Conservation (phyloP, 164 flowering plant species). For the Euptelea pleiosperma region DNA sequence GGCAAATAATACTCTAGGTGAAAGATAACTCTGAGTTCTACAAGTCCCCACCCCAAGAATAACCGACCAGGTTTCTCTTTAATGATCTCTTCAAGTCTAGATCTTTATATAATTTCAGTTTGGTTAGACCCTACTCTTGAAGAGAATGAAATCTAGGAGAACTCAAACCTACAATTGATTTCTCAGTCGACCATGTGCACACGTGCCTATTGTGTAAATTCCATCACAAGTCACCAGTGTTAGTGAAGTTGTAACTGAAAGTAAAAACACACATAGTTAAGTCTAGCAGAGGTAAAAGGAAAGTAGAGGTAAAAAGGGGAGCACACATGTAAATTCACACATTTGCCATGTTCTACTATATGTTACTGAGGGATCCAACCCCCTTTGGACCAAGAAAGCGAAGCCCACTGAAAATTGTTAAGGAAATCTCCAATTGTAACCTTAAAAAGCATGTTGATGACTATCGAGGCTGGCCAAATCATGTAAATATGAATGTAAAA, state of each 20-base stretch:
- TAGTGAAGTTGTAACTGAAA: neutral
- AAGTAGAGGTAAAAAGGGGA: neutral
- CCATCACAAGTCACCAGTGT: too few relatives aligned
- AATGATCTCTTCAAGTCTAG: slow-evolving; percentile 76
- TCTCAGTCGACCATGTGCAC: too few relatives aligned
- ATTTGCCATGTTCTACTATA: too few relatives aligned
- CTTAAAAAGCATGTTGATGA: too few relatives aligned
- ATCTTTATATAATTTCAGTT: slow-evolving; percentile 66
- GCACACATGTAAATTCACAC: neutral
- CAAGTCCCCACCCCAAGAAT: slow-evolving; percentile 54
- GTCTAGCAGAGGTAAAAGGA: neutral
- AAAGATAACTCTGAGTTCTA: slow-evolving; percentile 47
- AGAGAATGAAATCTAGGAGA: neutral
- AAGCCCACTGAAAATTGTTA: too few relatives aligned
- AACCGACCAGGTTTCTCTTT: slow-evolving; percentile 69
- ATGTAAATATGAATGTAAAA: too few relatives aligned
- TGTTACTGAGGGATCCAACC: too few relatives aligned
- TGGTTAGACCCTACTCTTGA: slow-evolving; percentile 61
- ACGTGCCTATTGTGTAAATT: neutral
- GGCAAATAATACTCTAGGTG: slow-evolving; percentile 71
- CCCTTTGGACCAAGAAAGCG: too few relatives aligned
- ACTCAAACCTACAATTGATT: too few relatives aligned
- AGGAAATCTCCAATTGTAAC: too few relatives aligned
- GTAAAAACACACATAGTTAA: neutral
- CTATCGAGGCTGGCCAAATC: too few relatives aligned